These are phyloP conservation scores for Alternaria sp. DNA, from an alignment of 2,329 filamentous ascomycete species.

Conservation along the genomic window DNA sequence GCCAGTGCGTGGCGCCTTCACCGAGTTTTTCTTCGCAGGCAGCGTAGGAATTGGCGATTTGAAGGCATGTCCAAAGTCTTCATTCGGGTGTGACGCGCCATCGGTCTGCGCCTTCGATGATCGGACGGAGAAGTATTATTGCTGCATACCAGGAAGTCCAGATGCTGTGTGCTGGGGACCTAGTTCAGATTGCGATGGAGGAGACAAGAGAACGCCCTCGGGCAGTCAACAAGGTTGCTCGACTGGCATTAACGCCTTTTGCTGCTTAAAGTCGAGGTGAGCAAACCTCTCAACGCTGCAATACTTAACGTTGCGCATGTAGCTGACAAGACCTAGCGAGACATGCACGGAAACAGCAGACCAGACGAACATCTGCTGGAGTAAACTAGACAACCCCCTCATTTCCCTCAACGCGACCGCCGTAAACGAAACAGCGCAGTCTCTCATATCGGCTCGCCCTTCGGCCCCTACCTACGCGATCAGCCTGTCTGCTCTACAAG, in stretches of 20 bases:
- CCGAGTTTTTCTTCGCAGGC: slow-evolving; percentile 22
- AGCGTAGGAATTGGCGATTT: neutral
- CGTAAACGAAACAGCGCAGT: slow-evolving; percentile 27
- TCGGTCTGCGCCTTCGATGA: slow-evolving; percentile 22
- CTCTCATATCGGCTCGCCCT: slow-evolving; percentile 20
- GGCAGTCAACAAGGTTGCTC: slow-evolving; percentile 15
- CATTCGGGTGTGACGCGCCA: slow-evolving; percentile 17
- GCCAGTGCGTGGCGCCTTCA: slow-evolving; percentile 11
- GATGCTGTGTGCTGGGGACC: slow-evolving; percentile 24
- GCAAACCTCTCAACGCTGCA: neutral
- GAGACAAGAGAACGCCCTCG: slow-evolving; percentile 4
- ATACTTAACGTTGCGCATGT: neutral
- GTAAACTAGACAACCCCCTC: slow-evolving; percentile 17
- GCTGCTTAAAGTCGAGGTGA: slow-evolving; percentile 20
- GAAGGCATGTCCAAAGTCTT: slow-evolving; percentile 10
- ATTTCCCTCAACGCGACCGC: slow-evolving; percentile 10
- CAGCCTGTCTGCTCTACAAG: slow-evolving; percentile 8
- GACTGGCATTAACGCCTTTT: slow-evolving; percentile 16
- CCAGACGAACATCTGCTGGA: slow-evolving; percentile 38
- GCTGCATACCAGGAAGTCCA: slow-evolving; percentile 18
- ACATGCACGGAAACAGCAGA: slow-evolving; percentile 9
- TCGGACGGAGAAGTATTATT: slow-evolving; percentile 23
- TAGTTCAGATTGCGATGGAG: slow-evolving; percentile 11
- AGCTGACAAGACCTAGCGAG: slow-evolving; percentile 15
- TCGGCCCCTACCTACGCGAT: slow-evolving; percentile 17